These are phyloP conservation scores for Mycocalia duriaeana DNA, from an alignment of 1,284 basidiomycete genomes.

Conservation along the genomic window DNA sequence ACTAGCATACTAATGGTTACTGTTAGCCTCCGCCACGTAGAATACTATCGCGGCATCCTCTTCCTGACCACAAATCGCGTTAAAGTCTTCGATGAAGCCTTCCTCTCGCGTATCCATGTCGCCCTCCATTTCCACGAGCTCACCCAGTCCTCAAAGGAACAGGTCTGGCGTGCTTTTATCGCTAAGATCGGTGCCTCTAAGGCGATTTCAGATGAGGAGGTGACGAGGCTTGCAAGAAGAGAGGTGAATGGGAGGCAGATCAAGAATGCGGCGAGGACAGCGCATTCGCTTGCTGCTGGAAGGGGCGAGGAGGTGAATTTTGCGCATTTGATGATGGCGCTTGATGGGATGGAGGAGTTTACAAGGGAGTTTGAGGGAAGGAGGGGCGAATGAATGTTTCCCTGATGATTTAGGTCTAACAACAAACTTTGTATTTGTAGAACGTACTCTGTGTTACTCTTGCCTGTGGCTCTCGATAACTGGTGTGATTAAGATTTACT, in stretches of 20 bases:
- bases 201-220: constrained; percentile 34
- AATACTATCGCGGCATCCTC: constrained; percentile 62
- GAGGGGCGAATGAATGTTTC: neutral
- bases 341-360: constrained; percentile 59
- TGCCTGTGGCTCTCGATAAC: too few relatives aligned
- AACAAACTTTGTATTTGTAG: too few relatives aligned
- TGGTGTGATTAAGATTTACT: too few relatives aligned
- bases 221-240: constrained; percentile 39
- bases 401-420: too few relatives aligned
- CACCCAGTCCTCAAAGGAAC: constrained; percentile 37
- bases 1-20: neutral
- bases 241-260: constrained; percentile 59
- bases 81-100: constrained; percentile 60
- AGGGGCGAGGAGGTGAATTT: constrained; percentile 38
- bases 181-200: constrained; percentile 37
- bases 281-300: constrained; percentile 49
- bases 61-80: constrained; percentile 68
- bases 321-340: constrained; percentile 47
- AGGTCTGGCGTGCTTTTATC: constrained; percentile 57
- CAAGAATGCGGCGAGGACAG: constrained; percentile 60
- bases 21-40: constrained; percentile 48
- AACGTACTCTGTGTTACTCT: too few relatives aligned
- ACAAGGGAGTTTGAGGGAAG: constrained; percentile 37
- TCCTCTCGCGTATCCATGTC: constrained; percentile 64
- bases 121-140: constrained; percentile 57